Evolutionary conservation across 208 protist genomes (phyloP), one percentile per base, ranked within the genome.

Genomic region (Wallacemonas sp.): DNA sequence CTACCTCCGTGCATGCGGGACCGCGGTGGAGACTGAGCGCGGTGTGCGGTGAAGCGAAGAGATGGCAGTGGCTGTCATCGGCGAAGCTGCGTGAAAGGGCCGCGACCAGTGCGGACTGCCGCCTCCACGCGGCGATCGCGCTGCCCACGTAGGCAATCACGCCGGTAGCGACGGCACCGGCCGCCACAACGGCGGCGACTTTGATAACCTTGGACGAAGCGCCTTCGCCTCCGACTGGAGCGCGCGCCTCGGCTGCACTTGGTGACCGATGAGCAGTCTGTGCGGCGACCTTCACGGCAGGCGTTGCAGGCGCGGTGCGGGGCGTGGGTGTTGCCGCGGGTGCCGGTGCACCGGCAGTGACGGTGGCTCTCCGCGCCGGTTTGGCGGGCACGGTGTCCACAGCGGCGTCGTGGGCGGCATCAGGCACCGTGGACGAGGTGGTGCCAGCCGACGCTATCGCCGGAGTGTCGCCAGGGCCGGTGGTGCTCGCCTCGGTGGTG

Each of bases 31-130:
- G 76, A 19, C 73, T 71, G 38, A 79, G 57, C n/a, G 68, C 45
- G 1, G 76, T 79, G 32, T 77, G 81, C 2, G 67, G 76, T 5
- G 76, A 66, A 17, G 79, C 82, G 52, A 80, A 83, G 21, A 92
- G 39, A 27, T 83, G 67, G 15, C 73, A 34, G 3, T 32, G 27
- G 27, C 37, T 44, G 38, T 57, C 50, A 22, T 68, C 63, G 30
- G 39, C 44, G 26, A 53, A 41, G 42, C 22, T 27, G 26, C 57
- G 38, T 22, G 4, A n/a, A 12, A 61, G 30, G 17, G 41, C 44
- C 21, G 84, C 60, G 30, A 66, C 46, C 30, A 41, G 38, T 24
- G 46, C 57, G 5, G 60, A 38, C 15, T 58, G 53, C 27, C 67
- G 64, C 42, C 67, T 54, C 37, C 32, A 10, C 32, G 61, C 68